phyloP scores from a whole-genome alignment of 257 asterid species.

The Mentha longifolia region DNA sequence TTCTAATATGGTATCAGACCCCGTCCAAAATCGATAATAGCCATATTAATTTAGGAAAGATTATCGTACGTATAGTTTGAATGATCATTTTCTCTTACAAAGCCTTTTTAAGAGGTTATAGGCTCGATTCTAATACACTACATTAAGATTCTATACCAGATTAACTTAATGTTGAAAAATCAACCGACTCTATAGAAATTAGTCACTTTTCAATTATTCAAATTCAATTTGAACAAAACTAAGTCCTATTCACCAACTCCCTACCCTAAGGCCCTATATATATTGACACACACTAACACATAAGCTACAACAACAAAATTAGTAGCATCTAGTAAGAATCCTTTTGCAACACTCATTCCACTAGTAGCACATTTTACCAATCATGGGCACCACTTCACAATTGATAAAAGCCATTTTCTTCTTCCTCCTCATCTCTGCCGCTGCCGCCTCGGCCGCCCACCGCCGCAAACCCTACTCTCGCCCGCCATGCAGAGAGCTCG shows the following conservation, averaged over 20 bases:
- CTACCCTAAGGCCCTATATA: conserved; percentile 10
- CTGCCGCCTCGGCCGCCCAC: conserved; percentile 23
- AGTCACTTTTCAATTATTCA: too few relatives aligned
- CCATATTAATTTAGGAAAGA: too few relatives aligned
- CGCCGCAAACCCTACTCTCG: conserved; percentile 14
- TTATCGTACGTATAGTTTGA: too few relatives aligned
- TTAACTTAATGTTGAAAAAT: background rate
- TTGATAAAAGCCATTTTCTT: conserved; percentile 9
- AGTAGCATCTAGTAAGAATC: too few relatives aligned
- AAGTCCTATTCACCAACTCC: conserved; percentile 25
- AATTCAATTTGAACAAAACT: background rate
- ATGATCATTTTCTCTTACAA: too few relatives aligned
- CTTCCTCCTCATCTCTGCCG: conserved; percentile 21
- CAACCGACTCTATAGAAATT: background rate
- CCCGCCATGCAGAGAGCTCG: conserved; percentile 24
- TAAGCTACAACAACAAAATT: background rate
- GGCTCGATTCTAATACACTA: too few relatives aligned
- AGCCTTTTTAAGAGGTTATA: too few relatives aligned
- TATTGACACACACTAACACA: background rate
- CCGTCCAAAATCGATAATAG: too few relatives aligned
- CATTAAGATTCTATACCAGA: too few relatives aligned
- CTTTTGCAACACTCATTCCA: too few relatives aligned
- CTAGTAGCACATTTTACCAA: background rate
- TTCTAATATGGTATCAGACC: too few relatives aligned
- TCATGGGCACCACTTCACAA: conserved; percentile 27